phyloP scores from a whole-genome alignment of 352 stramenopile genomes.

The Phytophthora uliginosa region DNA sequence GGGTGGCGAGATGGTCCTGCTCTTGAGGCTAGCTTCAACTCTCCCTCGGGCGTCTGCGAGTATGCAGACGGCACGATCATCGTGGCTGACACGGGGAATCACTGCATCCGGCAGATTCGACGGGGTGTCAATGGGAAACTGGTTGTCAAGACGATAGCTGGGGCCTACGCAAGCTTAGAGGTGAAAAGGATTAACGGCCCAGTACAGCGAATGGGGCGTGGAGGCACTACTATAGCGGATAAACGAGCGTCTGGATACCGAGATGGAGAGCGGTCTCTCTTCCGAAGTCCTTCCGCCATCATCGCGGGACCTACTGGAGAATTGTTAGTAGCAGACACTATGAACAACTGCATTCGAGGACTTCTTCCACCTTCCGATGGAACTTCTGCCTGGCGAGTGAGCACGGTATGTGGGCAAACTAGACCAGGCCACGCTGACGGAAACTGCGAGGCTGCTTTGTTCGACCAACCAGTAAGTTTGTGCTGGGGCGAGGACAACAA shows the following conservation, averaged over 20 bases:
- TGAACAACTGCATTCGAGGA: constrained; percentile 69
- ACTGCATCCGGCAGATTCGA: constrained; percentile 61
- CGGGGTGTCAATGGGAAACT: constrained; percentile 36
- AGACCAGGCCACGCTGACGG: constrained; percentile 43
- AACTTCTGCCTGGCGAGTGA: constrained; percentile 31
- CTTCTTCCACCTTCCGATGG: constrained; percentile 23
- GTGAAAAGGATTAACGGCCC: not conserved
- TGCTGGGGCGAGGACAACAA: constrained; percentile 31
- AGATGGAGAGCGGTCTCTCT: constrained; percentile 46
- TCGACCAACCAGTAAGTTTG: constrained; percentile 50
- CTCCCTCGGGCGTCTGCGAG: constrained; percentile 50
- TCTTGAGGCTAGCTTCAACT: constrained; percentile 51
- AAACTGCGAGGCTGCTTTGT: constrained; percentile 40
- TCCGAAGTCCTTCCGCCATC: constrained; percentile 50
- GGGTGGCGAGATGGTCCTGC: constrained; percentile 54
- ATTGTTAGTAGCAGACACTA: constrained; percentile 61
- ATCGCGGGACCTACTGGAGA: constrained; percentile 39
- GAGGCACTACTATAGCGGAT: not conserved
- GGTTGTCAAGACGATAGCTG: constrained; percentile 50
- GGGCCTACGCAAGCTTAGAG: constrained; percentile 23
- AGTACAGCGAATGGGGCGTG: constrained; percentile 3
- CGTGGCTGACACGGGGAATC: constrained; percentile 62
- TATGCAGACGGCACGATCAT: constrained; percentile 47
- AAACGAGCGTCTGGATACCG: constrained; percentile 39
- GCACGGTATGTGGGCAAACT: constrained; percentile 41